Evolutionary conservation across 2,329 filamentous ascomycete genomes (phyloP).

Genomic region (Diaporthe sp.): DNA sequence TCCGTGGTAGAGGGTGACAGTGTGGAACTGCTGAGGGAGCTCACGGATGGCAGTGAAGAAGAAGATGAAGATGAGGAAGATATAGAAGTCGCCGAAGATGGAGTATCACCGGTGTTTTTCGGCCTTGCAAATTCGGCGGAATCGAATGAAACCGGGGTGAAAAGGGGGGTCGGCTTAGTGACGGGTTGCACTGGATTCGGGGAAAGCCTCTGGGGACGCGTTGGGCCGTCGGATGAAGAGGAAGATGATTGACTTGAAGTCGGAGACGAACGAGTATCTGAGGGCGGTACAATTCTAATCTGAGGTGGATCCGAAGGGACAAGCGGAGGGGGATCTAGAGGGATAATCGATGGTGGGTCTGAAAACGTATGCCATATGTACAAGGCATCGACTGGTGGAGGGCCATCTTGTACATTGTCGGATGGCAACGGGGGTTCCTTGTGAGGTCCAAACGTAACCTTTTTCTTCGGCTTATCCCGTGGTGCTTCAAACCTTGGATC

Average conservation of each 20-base stretch:
- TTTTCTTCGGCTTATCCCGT: not conserved
- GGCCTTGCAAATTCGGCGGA: no score
- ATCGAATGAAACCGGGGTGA: no score
- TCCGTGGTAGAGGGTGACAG: not conserved
- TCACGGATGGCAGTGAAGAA: not conserved
- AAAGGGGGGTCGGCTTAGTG: not conserved
- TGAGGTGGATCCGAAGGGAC: no score
- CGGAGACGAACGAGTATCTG: no score
- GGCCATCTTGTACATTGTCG: not conserved
- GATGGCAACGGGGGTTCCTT: not conserved
- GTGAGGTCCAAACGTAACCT: not conserved
- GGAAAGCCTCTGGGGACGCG: not conserved
- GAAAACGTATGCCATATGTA: no score
- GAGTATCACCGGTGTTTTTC: no score
- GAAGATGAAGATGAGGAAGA: not conserved
- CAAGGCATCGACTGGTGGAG: not conserved
- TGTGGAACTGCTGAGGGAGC: not conserved
- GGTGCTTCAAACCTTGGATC: not conserved
- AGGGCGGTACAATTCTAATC: no score
- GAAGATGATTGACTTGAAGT: no score
- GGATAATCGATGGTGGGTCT: not conserved
- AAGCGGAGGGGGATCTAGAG: no score
- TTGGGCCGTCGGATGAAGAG: not conserved
- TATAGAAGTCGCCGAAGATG: not conserved
- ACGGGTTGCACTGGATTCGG: not conserved